phyloP scores from a whole-genome alignment of 331 rosid species.

The Telfairia occidentalis region DNA sequence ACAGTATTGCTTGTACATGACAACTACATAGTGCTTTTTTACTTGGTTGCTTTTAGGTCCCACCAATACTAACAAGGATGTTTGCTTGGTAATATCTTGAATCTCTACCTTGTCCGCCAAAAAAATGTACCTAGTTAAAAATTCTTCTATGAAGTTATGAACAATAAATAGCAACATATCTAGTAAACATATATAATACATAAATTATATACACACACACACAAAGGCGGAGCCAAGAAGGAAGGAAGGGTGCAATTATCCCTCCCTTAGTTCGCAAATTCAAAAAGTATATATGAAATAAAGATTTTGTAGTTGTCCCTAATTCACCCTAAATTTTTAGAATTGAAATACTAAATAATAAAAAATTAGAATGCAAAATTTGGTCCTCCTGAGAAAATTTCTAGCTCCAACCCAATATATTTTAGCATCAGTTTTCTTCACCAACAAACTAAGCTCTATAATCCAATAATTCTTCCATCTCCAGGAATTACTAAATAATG shows the following conservation, averaged over 20 bases:
- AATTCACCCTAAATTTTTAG: too few species aligned
- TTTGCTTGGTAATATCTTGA: slow-evolving; percentile 73
- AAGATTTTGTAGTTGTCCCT: too few species aligned
- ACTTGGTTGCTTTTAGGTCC: slow-evolving; percentile 85
- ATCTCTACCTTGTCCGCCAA: slow-evolving; percentile 79
- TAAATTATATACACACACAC: neutral
- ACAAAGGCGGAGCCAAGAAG: too few species aligned
- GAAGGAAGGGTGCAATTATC: too few species aligned
- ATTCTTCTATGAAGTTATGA: neutral
- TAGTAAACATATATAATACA: neutral
- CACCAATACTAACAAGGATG: slow-evolving; percentile 69
- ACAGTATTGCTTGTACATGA: slow-evolving; percentile 2
- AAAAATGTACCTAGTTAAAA: slow-evolving; percentile 64
- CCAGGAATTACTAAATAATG: neutral
- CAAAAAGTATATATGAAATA: too few species aligned
- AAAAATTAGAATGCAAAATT: too few species aligned
- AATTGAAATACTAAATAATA: too few species aligned
- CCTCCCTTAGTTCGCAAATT: too few species aligned
- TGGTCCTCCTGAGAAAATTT: too few species aligned
- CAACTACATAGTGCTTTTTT: slow-evolving; percentile 23
- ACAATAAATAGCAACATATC: neutral
- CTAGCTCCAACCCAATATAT: neutral
- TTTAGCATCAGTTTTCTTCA: neutral
- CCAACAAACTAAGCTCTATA: neutral
- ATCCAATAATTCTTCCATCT: neutral